Percentiles rank a stretch among this genome's conserved stretches.
phyloP scores from a whole-genome alignment of 305 asterid species.

The Solanum hybrid region DNA sequence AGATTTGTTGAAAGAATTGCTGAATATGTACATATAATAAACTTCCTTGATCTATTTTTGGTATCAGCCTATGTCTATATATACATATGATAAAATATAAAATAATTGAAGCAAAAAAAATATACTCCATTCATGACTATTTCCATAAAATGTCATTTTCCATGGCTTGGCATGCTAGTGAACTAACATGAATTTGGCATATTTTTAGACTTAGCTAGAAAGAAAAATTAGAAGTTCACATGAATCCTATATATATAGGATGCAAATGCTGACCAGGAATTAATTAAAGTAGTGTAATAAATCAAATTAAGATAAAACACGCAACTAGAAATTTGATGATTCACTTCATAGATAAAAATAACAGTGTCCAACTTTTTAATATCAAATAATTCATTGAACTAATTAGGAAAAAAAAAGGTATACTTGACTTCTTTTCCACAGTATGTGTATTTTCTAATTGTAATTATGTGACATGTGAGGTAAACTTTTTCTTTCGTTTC shows the following conservation, averaged over 20 bases:
- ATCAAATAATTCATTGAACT: background rate
- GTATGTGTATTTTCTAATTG: too few species aligned
- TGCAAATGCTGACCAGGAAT: background rate
- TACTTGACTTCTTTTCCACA: background rate
- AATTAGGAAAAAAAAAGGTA: background rate
- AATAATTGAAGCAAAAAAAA: background rate
- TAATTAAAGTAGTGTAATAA: background rate
- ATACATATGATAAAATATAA: background rate
- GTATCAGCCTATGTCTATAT: too few species aligned
- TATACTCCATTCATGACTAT: background rate
- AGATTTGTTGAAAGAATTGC: background rate
- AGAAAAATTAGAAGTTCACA: background rate
- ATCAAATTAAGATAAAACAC: constrained; percentile 8
- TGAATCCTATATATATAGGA: background rate
- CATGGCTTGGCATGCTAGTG: background rate
- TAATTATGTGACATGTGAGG: background rate
- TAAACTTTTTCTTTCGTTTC: background rate
- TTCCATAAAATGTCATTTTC: background rate
- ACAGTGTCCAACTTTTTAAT: background rate
- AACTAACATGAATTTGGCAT: background rate
- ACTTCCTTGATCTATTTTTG: background rate
- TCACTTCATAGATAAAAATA: background rate
- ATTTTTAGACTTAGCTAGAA: background rate
- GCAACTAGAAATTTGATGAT: constrained; percentile 3
- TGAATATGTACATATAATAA: background rate